Evolutionary conservation across 352 stramenopile genomes (phyloP).

Genomic region (Globisporangium solare): DNA sequence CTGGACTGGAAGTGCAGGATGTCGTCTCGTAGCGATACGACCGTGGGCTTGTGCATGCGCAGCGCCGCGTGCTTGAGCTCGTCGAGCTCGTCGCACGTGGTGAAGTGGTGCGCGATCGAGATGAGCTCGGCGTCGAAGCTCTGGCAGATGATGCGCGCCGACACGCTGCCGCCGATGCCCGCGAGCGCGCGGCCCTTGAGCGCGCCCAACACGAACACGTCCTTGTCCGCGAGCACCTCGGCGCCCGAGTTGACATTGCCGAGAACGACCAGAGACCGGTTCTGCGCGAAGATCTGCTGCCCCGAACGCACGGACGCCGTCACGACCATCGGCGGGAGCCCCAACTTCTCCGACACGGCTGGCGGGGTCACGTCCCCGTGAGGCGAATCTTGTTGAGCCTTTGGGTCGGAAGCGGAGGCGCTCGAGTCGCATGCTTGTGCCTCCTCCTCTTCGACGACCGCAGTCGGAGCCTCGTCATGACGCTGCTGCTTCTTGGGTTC

Average conservation of each 20-base stretch:
- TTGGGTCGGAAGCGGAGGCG: no score
- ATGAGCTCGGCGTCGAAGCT: constrained; percentile 88
- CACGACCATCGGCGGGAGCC: constrained; percentile 53
- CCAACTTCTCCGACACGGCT: background rate
- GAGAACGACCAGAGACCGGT: constrained; percentile 75
- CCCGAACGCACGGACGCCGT: constrained; percentile 73
- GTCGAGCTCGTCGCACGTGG: constrained; percentile 77
- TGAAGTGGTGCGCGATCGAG: constrained; percentile 88
- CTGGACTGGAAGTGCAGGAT: constrained; percentile 64
- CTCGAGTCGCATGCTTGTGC: background rate
- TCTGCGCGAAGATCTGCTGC: constrained; percentile 86
- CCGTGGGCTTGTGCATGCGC: constrained; percentile 47
- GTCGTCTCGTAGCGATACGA: constrained; percentile 53
- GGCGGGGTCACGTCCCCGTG: background rate
- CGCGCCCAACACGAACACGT: constrained; percentile 78
- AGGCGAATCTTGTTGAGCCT: no score
- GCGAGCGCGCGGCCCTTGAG: constrained; percentile 84
- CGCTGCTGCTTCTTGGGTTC: no score
- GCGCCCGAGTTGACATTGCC: constrained; percentile 85
- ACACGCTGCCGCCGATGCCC: constrained; percentile 72
- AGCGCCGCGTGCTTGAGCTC: constrained; percentile 32
- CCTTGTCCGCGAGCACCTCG: constrained; percentile 83
- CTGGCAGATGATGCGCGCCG: constrained; percentile 63
- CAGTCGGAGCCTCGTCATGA: no score
- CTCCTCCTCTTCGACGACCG: background rate